phyloP scores from a whole-genome alignment of 768 basidiomycete genomes.

The Suillus cothurnatus region DNA sequence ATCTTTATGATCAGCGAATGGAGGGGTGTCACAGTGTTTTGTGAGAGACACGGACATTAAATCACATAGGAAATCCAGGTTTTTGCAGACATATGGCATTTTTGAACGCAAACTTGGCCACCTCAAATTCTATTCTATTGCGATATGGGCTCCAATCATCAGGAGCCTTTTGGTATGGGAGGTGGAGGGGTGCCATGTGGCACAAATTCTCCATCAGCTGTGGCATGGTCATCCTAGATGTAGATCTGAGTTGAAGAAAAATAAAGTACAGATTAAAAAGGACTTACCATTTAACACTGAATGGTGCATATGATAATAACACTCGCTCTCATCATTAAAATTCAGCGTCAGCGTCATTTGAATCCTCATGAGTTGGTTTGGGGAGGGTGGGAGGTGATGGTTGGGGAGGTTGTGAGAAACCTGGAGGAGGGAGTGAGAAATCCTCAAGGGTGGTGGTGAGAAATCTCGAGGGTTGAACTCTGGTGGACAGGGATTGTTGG shows the following conservation, averaged over 20 bases:
- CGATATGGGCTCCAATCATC: conserved; percentile 24
- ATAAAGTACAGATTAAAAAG: background rate
- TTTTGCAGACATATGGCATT: conserved; percentile 22
- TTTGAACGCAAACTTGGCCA: conserved; percentile 27
- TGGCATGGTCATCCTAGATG: conserved; percentile 11
- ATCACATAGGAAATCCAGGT: background rate
- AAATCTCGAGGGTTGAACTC: background rate
- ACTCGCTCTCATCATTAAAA: background rate
- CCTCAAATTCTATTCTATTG: conserved; percentile 18
- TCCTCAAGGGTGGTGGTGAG: background rate
- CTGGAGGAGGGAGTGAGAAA: background rate
- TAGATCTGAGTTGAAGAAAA: no score
- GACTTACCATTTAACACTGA: background rate
- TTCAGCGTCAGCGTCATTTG: background rate
- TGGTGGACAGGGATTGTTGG: background rate
- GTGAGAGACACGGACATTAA: background rate
- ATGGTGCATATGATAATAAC: background rate
- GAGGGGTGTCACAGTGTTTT: background rate
- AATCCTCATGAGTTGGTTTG: background rate
- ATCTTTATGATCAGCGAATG: background rate
- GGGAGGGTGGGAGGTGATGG: background rate
- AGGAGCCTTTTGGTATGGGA: background rate
- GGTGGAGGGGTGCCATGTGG: background rate
- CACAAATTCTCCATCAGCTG: conserved; percentile 6
- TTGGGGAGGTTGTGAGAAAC: no score